Evolutionary conservation across 768 basidiomycete species (phyloP), one percentile per base, ranked within the genome.

Genomic region (Boletus coccyginus): DNA sequence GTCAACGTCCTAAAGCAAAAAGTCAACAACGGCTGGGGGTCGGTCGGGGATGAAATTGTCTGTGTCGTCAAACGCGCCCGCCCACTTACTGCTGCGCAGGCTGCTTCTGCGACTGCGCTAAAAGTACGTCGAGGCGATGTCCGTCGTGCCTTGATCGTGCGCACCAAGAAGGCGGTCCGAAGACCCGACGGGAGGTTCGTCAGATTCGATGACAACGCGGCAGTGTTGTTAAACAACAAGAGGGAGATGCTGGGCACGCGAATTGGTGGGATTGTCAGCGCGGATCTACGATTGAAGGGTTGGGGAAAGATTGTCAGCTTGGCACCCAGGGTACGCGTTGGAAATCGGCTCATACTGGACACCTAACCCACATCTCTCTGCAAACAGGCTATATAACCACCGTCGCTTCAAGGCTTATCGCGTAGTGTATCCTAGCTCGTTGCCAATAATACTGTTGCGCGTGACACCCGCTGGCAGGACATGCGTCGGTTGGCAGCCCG

Each of bases 1-100:
- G 92, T 98, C 70, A 97, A 98, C 72, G 85, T 98, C 31, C 80
- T 97, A 55, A 98, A 98, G 74, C 86, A 92, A 70, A 98, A 98
- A 73, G 92, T 94, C 64, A 95, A 92, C 71, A 91, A 94, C 63
- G 95, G 95, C 43, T 92, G 91, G 84, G 96, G 94, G 35, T 80
- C 84, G 33, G 90, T 94, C 16, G 95, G 95, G 45, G 95, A 98
- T 75, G 94, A 96, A 72, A 93, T 97, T 58, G 94, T 96, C 62
- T 94, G 93, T 55, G 94, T 98, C 54, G 87, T 98, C 57, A 92
- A 97, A 69, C 84, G 86, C 53, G 95, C 96, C 5, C 84, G 94
- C 14, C 93, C 94, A 7, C 74, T 94, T 11, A 81, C 88, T 11
- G 81, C 83, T 6, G 80, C 85, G 9, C 75, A 83, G 0, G 81